Evolutionary conservation across 305 asterid genomes (phyloP), one percentile per base, ranked within the genome.

Genomic region (Rubia balearica): DNA sequence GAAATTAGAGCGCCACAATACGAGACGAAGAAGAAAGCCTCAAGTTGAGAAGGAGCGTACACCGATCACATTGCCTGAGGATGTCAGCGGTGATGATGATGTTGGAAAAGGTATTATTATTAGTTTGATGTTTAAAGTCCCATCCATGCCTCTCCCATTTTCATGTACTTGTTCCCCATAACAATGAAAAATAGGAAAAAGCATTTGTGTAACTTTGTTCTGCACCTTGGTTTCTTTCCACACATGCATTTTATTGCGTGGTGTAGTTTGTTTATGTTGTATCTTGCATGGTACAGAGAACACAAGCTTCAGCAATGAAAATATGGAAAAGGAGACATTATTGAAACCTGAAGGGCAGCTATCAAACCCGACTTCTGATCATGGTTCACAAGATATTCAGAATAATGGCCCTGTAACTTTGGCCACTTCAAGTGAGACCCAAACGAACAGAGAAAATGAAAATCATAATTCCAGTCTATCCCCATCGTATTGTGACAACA

Each of bases 1-100:
- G 85, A 92, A 92, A 79, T 81, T 92, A 83, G 93, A 87, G 78
- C 89, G 85, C 41, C 98, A 92, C 77, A 92, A 92, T 71, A 81
- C 84, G 73, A 81, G 97, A 67, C 91, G 95, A 14, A 76, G 96
- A 77, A 87, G 91, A 79, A 90, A 88, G 79, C 80, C 90, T 51
- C 79, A 81, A 51, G 38, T 69, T 21, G 91, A 78, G 27, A 83
- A 76, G 76, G 90, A 86, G 70, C 73, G 82, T 76, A 84, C 78
- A 76, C 86, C 73, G 71, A 59, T 74, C 68, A 71, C 67, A 66
- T 61, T 73, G 72, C 68, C 79, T 67, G 96, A 85, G 72, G 89
- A 87, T 80, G 80, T 76, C 73, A 80, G 86, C 41, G 84, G 81
- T 41, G 89, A 86, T 67, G 91, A 88, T 67, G 92, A 86, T 59